These are phyloP conservation scores for Rhizopus delemar DNA, from an alignment of 371 early-diverging fungal species.

Conservation along the genomic window DNA sequence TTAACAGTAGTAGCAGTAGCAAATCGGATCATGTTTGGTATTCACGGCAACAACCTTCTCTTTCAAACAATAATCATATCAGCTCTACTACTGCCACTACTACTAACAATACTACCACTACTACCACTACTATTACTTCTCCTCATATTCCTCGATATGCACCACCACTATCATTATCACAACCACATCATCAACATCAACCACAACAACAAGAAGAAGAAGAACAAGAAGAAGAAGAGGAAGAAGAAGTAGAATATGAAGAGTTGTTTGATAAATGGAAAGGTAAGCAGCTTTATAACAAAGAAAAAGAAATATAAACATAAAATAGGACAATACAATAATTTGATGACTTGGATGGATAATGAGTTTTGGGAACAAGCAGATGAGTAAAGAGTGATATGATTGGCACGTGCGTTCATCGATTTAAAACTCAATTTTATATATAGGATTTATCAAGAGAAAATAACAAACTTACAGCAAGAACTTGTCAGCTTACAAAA, in stretches of 20 bases:
- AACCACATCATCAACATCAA: constrained; percentile 6
- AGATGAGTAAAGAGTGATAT: constrained; percentile 34
- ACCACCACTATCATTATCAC: background rate
- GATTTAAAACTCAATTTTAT: constrained; percentile 2
- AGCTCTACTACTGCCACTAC: constrained; percentile 11
- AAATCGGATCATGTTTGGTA: constrained; percentile 1
- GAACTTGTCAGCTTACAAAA: constrained; percentile 23
- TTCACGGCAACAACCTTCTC: constrained; percentile 6
- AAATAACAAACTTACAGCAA: constrained; percentile 26
- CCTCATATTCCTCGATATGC: constrained; percentile 6
- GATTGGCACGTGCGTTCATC: constrained; percentile 14
- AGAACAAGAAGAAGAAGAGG: background rate
- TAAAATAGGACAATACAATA: constrained; percentile 35
- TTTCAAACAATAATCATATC: background rate
- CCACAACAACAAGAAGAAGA: constrained; percentile 4
- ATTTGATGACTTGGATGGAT: constrained; percentile 51
- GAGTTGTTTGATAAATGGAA: constrained; percentile 1
- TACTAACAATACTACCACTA: background rate
- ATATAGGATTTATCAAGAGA: constrained; percentile 23
- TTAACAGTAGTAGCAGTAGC: background rate
- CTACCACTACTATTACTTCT: background rate
- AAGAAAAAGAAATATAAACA: background rate
- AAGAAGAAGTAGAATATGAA: background rate
- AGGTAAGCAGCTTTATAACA: background rate
- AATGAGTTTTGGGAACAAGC: constrained; percentile 52